Conservation (phyloP, 108 stramenopile genomes). For the Poteriospumella lacustris region DNA sequence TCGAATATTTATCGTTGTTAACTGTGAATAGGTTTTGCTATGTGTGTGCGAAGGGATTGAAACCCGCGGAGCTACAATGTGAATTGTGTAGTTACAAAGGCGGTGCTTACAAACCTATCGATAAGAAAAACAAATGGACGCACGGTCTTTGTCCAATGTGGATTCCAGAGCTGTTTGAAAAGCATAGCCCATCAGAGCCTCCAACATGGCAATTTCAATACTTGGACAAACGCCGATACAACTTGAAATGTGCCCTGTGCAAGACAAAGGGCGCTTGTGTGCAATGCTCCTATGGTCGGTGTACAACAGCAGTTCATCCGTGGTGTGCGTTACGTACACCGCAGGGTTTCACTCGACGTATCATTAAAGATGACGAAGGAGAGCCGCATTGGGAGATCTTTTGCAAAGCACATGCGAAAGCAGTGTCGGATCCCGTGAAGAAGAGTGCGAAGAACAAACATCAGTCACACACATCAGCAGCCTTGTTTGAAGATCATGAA, state of each 20-base stretch:
- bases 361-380: not conserved
- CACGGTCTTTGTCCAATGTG: conserved; percentile 28
- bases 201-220: too few relatives aligned
- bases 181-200: too few relatives aligned
- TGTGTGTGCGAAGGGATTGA: conserved; percentile 20
- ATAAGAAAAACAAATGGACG: not conserved
- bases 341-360: conserved; percentile 1
- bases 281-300: conserved; percentile 31
- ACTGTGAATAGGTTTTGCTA: conserved; percentile 28
- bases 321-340: conserved; percentile 19
- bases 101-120: conserved; percentile 30
- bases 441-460: not conserved
- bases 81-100: conserved; percentile 28
- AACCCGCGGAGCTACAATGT: conserved; percentile 6
- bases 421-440: conserved; percentile 11
- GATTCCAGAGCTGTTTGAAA: conserved; percentile 28
- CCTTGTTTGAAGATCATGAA: not conserved
- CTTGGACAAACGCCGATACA: conserved; percentile 17
- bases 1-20: too few relatives aligned
- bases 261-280: conserved; percentile 29
- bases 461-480: not conserved
- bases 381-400: conserved; percentile 25
- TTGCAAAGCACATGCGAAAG: not conserved
- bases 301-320: conserved; percentile 15
- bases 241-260: conserved; percentile 19